Conservation (phyloP, 768 basidiomycete genomes). For the Boletus edulis region DNA sequence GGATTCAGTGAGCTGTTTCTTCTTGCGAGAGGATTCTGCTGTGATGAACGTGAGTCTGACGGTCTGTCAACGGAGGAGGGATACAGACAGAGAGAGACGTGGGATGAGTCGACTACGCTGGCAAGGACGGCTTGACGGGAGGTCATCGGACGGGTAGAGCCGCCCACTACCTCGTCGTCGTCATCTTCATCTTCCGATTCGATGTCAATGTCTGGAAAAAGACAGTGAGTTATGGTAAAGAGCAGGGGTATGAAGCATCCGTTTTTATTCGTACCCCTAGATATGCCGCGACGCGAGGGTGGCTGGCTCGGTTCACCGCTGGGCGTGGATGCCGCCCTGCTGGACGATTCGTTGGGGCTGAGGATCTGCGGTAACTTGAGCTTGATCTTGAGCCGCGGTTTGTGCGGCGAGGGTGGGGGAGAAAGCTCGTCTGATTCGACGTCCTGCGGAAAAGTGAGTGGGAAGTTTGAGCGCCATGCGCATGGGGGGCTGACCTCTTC, state of each 20-base stretch:
- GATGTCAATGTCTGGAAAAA: constrained; percentile 35
- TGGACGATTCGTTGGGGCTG: constrained; percentile 31
- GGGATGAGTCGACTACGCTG: constrained; percentile 63
- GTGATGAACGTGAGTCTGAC: not conserved
- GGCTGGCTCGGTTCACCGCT: constrained; percentile 24
- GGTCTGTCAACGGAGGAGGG: not conserved
- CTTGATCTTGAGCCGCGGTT: constrained; percentile 58
- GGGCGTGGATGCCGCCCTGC: constrained; percentile 25
- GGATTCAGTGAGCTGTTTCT: constrained; percentile 66
- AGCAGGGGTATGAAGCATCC: not conserved
- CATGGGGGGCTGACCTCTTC: constrained; percentile 4
- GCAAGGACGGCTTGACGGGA: constrained; percentile 70
- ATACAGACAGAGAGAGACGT: constrained; percentile 57
- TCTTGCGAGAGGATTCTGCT: constrained; percentile 28
- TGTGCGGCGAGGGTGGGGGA: constrained; percentile 30
- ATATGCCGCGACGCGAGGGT: constrained; percentile 25
- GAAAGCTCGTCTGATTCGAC: constrained; percentile 35
- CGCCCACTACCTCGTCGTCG: constrained; percentile 38
- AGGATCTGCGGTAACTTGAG: constrained; percentile 49
- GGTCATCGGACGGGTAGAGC: constrained; percentile 42
- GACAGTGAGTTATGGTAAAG: not conserved
- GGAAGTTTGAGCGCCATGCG: not conserved
- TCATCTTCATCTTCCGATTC: constrained; percentile 43
- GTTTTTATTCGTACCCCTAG: constrained; percentile 15
- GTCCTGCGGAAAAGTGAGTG: constrained; percentile 20